phyloP scores from a whole-genome alignment of 345 rosid species.

The Eucalyptus curtisii region DNA sequence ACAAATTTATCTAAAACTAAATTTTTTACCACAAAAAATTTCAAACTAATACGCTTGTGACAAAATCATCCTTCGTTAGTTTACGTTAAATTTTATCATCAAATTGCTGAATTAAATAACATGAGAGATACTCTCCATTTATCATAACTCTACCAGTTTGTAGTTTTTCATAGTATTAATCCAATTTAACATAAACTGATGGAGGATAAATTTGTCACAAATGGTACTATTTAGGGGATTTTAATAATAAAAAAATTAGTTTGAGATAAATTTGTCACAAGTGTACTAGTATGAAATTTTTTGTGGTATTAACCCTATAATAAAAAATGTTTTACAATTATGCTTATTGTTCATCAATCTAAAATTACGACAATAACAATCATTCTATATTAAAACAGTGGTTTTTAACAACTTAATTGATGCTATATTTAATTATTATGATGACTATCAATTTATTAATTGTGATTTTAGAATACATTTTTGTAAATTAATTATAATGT shows the following conservation, averaged over 20 bases:
- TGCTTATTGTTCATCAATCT: not conserved
- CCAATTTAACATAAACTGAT: accelerated
- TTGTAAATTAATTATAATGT: not conserved
- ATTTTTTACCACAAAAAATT: no score
- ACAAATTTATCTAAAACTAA: no score
- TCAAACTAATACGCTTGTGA: no score
- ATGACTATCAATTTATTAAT: accelerated
- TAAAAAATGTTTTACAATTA: no score
- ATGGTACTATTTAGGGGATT: no score
- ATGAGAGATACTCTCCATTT: no score
- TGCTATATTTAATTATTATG: no score
- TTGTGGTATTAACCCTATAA: no score
- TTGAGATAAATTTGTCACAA: accelerated
- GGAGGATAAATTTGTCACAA: accelerated
- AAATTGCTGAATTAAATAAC: accelerated
- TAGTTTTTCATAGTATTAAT: accelerated
- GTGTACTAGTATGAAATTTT: accelerated
- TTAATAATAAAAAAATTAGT: no score
- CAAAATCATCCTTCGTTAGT: no score
- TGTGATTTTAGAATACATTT: not conserved
- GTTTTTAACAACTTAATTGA: not conserved
- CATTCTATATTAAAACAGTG: no score
- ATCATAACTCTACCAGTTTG: accelerated
- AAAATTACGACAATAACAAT: not conserved
- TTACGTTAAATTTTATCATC: no score